These are phyloP conservation scores for Teunomyces cretensis DNA, from an alignment of 805 yeast genomes.

Conservation along the genomic window DNA sequence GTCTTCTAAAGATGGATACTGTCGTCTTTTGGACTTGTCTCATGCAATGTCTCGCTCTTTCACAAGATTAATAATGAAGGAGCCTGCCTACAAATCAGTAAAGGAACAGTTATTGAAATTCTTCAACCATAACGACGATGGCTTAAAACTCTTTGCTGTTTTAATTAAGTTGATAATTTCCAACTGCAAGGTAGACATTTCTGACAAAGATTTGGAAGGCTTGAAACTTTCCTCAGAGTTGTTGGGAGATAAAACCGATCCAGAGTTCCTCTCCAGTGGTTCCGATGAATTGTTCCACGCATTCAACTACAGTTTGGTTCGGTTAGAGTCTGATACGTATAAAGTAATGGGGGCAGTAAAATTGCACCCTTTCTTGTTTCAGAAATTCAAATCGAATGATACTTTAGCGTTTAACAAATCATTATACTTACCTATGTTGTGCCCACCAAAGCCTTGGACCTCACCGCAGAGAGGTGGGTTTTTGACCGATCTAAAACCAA, in stretches of 20 bases:
- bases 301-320: slow-evolving; percentile 2
- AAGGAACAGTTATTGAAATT: slow-evolving; percentile 10
- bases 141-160: slow-evolving; percentile 17
- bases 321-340: background rate
- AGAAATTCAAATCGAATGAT: slow-evolving; percentile 12
- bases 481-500: slow-evolving; percentile 22
- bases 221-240: slow-evolving; percentile 6
- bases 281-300: background rate
- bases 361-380: slow-evolving; percentile 23
- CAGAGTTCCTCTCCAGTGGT: background rate
- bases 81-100: slow-evolving; percentile 8
- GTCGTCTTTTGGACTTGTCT: slow-evolving; percentile 17
- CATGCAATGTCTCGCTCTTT: slow-evolving; percentile 12
- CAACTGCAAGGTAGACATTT: slow-evolving; percentile 11
- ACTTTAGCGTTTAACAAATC: slow-evolving; percentile 12
- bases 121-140: slow-evolving; percentile 17
- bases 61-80: slow-evolving; percentile 10
- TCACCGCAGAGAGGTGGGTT: slow-evolving; percentile 37
- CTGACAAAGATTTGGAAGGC: slow-evolving; percentile 7
- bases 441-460: slow-evolving; percentile 38
- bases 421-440: slow-evolving; percentile 36
- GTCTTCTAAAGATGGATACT: slow-evolving; percentile 14
- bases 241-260: slow-evolving; percentile 1
- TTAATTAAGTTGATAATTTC: slow-evolving; percentile 16
- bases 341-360: slow-evolving; percentile 18